Evolutionary conservation across 2,329 filamentous ascomycete species (phyloP).

Genomic region (Aspergillus bombycis): DNA sequence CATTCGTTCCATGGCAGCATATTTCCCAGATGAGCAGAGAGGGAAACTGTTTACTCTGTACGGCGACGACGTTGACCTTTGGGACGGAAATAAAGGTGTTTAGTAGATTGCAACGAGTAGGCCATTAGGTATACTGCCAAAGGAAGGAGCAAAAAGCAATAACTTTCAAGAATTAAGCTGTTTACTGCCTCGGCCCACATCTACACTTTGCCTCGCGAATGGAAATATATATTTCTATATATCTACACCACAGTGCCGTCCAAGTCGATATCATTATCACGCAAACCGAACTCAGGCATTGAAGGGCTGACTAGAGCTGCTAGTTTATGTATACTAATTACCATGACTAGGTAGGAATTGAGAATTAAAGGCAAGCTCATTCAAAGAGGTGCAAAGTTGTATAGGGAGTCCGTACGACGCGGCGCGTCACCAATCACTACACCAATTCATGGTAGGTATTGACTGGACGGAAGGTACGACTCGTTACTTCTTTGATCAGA

Average conservation of each 20-base stretch:
- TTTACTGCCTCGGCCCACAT: neutral
- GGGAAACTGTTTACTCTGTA: too few species aligned
- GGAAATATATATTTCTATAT: neutral
- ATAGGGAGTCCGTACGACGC: neutral
- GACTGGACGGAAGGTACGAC: neutral
- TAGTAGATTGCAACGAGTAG: too few species aligned
- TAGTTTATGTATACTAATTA: neutral
- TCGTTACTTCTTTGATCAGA: neutral
- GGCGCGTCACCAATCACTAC: neutral
- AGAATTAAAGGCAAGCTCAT: neutral
- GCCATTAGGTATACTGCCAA: neutral
- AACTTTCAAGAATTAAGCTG: neutral
- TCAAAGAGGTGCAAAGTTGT: neutral
- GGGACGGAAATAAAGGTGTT: neutral
- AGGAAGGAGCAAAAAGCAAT: neutral
- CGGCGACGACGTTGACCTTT: neutral
- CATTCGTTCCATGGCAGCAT: neutral
- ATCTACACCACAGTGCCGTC: rapidly evolving
- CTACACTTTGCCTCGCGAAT: too few species aligned
- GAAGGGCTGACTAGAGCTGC: neutral
- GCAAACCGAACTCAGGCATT: neutral
- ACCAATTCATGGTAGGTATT: neutral
- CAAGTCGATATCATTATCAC: neutral
- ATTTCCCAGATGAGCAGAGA: too few species aligned
- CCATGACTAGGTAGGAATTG: neutral